Evolutionary conservation across 2,329 filamentous ascomycete species (phyloP), one percentile per base, ranked within the genome.

Genomic region (Ophiostoma tasmaniense): DNA sequence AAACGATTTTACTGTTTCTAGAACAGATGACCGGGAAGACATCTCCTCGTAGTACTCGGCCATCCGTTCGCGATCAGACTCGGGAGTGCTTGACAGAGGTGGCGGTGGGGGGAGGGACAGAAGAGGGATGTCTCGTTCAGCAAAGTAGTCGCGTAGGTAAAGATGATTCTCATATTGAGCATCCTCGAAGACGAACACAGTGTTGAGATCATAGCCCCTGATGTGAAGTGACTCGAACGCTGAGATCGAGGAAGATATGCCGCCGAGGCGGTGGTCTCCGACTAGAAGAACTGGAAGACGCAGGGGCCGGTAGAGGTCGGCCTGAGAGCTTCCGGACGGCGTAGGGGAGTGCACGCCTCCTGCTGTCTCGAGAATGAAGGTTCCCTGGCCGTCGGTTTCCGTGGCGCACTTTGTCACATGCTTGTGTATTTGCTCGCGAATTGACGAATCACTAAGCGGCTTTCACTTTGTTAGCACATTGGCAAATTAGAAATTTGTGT

Each of bases 331-430:
- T 11, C 91, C 90, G 45, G 89, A 91, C 0, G 91, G 92, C 0
- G 86, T 86, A 0, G 92, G 92, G 0, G 91, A 94, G 71, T 94
- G 87, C 0, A 94, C 90, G 0, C 92, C 92, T 0, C 91, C 92
- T 1, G 92, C 91, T 1, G 92, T 95, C 76, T 96, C 92, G 64
- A 95, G 81, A 64, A 96, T 83, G 0, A 90, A 79, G 77, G 89
- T 68, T 10, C 67, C 67, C 7, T 30, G 39, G 6, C 67, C 59
- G 0, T 68, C 17, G 1, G 42, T 45, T 45, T 20, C 20, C 20
- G n/a, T n/a, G 1, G 39, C 42, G 89, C 90, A 25, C 91, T 91
- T 20, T 90, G 81, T 39, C 5, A 68, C 30, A 11, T 64, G 25
- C 22, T 30, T 28, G n/a, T 59, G 22, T 14, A 59, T 59, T 25